A percentile compares a stretch with the other conserved stretches of the same genome.
Evolutionary conservation across 1,284 basidiomycete species (phyloP).

Genomic region (Ceratobasidium sp.): DNA sequence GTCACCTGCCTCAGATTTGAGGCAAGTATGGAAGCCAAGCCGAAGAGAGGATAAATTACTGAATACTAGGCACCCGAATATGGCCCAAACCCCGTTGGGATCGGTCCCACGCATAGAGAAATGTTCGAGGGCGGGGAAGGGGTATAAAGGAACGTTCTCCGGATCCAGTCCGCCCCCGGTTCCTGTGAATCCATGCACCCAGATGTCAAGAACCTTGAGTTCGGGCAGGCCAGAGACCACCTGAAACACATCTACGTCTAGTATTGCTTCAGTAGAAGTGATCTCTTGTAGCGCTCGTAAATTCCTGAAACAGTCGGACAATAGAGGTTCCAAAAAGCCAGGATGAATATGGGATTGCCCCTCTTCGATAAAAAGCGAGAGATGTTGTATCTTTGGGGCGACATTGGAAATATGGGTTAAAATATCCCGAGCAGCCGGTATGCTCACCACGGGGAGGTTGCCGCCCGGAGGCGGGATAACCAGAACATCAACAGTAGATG

Average conservation of each 20-base stretch:
- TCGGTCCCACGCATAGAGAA: not conserved
- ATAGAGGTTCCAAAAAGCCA: not conserved
- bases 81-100: not conserved
- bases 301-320: not conserved
- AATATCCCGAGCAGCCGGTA: not conserved
- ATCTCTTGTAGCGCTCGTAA: not conserved
- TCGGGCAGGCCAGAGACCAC: not conserved
- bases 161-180: not conserved
- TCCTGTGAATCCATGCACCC: not conserved
- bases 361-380: too few species aligned
- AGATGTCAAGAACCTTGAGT: too few species aligned
- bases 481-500: not conserved
- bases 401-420: not conserved
- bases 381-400: not conserved
- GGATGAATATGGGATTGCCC: too few species aligned
- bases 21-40: not conserved
- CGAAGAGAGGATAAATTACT: not conserved
- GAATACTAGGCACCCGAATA: not conserved
- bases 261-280: not conserved
- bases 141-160: not conserved
- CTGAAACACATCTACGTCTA: not conserved
- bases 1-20: not conserved
- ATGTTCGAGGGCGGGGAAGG: too few species aligned
- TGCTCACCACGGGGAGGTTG: not conserved
- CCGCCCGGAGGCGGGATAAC: not conserved